Base-by-base conservation (phyloP, 768 basidiomycete genomes). In the Russula emetica region DNA sequence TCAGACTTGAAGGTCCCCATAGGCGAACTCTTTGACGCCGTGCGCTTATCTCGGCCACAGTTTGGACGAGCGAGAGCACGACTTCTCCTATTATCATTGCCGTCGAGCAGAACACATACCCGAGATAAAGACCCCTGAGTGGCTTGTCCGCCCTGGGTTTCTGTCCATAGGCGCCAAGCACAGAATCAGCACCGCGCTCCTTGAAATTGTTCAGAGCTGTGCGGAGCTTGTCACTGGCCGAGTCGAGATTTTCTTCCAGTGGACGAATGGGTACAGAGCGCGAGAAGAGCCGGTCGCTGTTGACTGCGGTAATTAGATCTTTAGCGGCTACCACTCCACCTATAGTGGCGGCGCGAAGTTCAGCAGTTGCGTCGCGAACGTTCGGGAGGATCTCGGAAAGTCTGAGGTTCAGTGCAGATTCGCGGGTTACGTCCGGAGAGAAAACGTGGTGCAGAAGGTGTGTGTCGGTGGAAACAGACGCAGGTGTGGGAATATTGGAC, bases 1-100 rank as follows among this genome's bases (percentile, higher is more conserved):
- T 50, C 67, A 84, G 61, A 13, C 79, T 79, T 34, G 75, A 79
- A 14, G 85, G 84, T 14, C 75, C 77, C 79, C 84, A 84, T 26
- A 84, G 67, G 65, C 78, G 74, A 47, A 75, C 76, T 55, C 64
- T 66, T 36, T 69, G 71, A 47, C 80, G 74, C 54, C 77, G 78
- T 36, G 69, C 69, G 24, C 76, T 75, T 2, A 78, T 76, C 22
- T 72, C 73, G 20, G 74, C 66, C 28, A 82, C 70, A 2, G 71
- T 62, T 58, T 77, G 75, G 42, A 79, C 70, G 32, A 82, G 71
- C 2, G 67, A 67, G 28, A 78, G 67, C 40, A 81, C 69, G 2
- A 73, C 74, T n/a, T 78, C 71, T 47, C 73, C 73, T 32, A 77
- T 76, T 53, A 73, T 69, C 22, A 79, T 69, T 30, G 84, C 69